Percentiles rank a stretch among this genome's conserved stretches.
phyloP scores from a whole-genome alignment of 1,284 basidiomycete species.

The Ceratobasidium sp. region DNA sequence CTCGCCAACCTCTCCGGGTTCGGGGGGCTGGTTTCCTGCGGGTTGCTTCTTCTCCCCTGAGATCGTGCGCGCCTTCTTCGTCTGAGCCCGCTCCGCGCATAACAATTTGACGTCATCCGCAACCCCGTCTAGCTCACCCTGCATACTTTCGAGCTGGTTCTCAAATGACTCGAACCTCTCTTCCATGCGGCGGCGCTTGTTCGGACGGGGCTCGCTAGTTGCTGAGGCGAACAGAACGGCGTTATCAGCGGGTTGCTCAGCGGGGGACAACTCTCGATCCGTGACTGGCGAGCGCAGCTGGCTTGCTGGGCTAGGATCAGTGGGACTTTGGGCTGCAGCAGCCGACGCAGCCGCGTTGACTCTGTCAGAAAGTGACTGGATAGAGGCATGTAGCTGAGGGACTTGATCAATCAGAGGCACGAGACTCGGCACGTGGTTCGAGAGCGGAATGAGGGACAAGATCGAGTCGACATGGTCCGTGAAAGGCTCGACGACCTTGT shows the following conservation, averaged over 20 bases:
- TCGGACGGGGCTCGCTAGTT: background rate
- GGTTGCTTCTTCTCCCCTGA: background rate
- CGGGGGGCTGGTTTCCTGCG: background rate
- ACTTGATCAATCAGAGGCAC: background rate
- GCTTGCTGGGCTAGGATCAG: background rate
- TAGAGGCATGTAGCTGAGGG: constrained; percentile 6
- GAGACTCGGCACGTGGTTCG: constrained; percentile 2
- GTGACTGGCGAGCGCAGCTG: background rate
- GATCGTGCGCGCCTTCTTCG: background rate
- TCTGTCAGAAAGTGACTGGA: background rate
- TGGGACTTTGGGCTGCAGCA: background rate
- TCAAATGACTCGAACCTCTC: constrained; percentile 10
- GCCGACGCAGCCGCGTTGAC: background rate
- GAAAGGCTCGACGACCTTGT: background rate
- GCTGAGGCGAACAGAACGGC: constrained; percentile 1
- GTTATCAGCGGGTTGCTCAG: background rate
- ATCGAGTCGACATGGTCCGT: background rate
- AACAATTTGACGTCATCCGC: background rate
- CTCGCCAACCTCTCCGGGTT: background rate
- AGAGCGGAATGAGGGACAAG: constrained; percentile 8
- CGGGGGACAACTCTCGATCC: background rate
- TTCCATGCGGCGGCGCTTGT: constrained; percentile 4
- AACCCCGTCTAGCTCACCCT: constrained; percentile 9
- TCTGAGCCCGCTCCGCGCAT: background rate
- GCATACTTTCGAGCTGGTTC: constrained; percentile 1